Evolutionary conservation across 345 rosid species (phyloP).

Genomic region (Dipteronia sinensis): DNA sequence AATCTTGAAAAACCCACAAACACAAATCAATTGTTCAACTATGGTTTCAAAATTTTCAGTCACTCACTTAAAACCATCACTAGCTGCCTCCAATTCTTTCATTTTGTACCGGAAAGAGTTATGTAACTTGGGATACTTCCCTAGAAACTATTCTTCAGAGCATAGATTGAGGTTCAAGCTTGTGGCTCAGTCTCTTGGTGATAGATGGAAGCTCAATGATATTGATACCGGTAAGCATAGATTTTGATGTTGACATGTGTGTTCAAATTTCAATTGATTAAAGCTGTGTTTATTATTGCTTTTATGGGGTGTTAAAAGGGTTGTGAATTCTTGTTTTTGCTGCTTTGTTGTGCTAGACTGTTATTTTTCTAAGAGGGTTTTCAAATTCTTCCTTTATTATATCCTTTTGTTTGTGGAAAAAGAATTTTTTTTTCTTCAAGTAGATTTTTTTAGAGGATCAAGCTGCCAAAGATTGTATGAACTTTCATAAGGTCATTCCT

Average conservation of each 20-base stretch:
- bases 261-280: background rate
- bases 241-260: background rate
- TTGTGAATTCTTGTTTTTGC: background rate
- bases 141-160: constrained; percentile 25
- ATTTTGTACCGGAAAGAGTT: constrained; percentile 22
- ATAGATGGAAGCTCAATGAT: constrained; percentile 72
- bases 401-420: too few species aligned
- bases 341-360: too few species aligned
- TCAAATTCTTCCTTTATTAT: too few species aligned
- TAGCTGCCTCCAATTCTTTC: constrained; percentile 21
- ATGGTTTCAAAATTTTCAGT: constrained; percentile 30
- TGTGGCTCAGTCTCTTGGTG: constrained; percentile 48
- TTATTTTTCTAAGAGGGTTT: too few species aligned
- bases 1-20: background rate
- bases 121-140: constrained; percentile 31
- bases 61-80: constrained; percentile 26
- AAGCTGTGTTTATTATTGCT: background rate
- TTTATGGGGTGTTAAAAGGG: background rate
- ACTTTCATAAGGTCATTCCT: background rate
- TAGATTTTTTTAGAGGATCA: background rate
- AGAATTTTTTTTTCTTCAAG: background rate
- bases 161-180: constrained; percentile 54
- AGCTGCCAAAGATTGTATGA: background rate
- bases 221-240: constrained; percentile 53
- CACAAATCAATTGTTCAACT: background rate